Evolutionary conservation across 345 rosid species (phyloP), one percentile per base, ranked within the genome.

Genomic region (Syzygium aqueum): DNA sequence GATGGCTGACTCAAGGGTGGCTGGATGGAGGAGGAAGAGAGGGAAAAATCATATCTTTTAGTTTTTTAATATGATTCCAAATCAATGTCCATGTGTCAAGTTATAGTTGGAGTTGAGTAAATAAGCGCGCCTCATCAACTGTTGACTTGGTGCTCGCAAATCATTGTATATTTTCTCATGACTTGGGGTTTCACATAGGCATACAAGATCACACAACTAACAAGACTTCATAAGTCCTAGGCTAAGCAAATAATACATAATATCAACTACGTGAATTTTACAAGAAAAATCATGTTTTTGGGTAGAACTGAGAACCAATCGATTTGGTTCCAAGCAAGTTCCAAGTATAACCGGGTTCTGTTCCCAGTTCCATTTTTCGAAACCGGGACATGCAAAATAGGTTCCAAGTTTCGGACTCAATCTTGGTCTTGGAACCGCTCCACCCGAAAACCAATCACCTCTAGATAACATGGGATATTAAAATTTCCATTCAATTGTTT

Each of bases 401-500:
- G 43, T 67, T 30, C 17, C 6, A 30, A 19, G 12, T 33, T 33
- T 67, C 12, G 0, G 1, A 33, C 12, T 37, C 0, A 0, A 2
- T n/a, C 37, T 61, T 2, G 1, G 17, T 23, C 73, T 61, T 1
- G 0, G 6, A 17, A 33, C 2, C 7, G 1, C 40, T 37, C 0
- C 23, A 8, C 11, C 23, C 40, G 3, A 17, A 30, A 33, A 33
- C 0, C 23, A 67, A 67, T 17, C 78, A 33, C 23, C 23, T 1
- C 0, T 33, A 0, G 17, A 67, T 30, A 65, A 7, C 1, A 30
- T 3, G 6, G 6, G 9, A 30, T 30, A 65, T 30, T 8, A 30
- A 65, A 65, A 4, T 65, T 15, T 16, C 21, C 17, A 65, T 65
- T 65, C 21, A 3, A 43, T 14, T 43, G 46, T 43, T 43, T 63